Percentiles rank a stretch among this genome's conserved stretches.
Conservation (phyloP, 805 yeast genomes). For the Yamadazyma akitaensis region DNA sequence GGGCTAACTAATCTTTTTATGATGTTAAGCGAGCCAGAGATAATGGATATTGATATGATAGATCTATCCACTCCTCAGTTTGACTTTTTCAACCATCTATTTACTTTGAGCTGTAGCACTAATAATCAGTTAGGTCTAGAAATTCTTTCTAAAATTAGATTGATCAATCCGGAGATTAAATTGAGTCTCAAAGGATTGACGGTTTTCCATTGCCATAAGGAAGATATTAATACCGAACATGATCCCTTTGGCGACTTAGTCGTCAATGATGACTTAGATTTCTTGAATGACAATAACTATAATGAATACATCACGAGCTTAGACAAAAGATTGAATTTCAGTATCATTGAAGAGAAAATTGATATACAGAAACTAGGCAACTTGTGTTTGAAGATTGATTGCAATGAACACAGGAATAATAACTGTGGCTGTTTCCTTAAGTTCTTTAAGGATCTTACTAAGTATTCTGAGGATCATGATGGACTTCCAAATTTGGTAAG, state of each 20-base stretch:
- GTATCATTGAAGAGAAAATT: constrained; percentile 20
- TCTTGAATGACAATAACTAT: constrained; percentile 4
- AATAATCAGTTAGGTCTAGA: constrained; percentile 29
- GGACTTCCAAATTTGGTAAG: constrained; percentile 30
- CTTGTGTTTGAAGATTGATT: constrained; percentile 29
- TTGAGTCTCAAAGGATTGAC: constrained; percentile 27
- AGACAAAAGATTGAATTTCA: constrained; percentile 21
- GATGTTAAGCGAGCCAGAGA: constrained; percentile 30
- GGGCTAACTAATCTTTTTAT: constrained; percentile 30
- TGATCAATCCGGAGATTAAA: constrained; percentile 20
- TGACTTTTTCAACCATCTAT: constrained; percentile 21
- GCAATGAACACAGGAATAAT: constrained; percentile 22
- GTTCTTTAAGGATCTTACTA: constrained; percentile 26
- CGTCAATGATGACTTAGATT: neutral
- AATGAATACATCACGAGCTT: constrained; percentile 13
- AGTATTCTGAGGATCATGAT: constrained; percentile 17
- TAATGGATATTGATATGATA: constrained; percentile 16
- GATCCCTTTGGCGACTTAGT: neutral
- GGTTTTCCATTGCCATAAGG: constrained; percentile 31
- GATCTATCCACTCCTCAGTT: constrained; percentile 21
- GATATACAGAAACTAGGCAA: constrained; percentile 21
- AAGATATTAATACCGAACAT: constrained; percentile 10
- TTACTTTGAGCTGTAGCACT: constrained; percentile 31
- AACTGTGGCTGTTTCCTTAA: constrained; percentile 26
- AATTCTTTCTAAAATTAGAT: constrained; percentile 20